Conservation (phyloP, 345 rosid genomes). For the Mercurialis annua region DNA sequence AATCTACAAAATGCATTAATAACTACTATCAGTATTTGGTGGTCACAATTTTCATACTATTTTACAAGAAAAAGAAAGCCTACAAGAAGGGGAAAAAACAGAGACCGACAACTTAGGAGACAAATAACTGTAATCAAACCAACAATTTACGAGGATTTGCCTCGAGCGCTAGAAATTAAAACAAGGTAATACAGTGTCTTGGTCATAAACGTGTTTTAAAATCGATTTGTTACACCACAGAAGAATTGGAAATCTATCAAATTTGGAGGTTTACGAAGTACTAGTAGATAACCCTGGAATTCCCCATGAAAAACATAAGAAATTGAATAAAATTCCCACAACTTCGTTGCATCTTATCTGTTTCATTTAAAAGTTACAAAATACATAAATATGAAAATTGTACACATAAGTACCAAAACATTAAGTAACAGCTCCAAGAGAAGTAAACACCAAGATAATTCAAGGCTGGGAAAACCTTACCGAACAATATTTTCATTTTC, state of each 20-base stretch:
- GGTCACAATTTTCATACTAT: background rate
- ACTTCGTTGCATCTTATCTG: background rate
- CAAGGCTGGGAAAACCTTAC: conserved; percentile 39
- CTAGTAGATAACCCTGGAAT: background rate
- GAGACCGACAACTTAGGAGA: background rate
- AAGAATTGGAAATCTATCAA: background rate
- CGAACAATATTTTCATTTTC: conserved; percentile 54
- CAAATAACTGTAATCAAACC: background rate
- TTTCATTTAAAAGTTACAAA: background rate
- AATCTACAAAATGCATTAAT: conserved; percentile 39
- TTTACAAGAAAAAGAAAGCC: background rate
- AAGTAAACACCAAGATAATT: background rate
- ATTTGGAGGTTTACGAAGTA: background rate
- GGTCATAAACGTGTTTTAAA: background rate
- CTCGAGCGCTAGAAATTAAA: background rate
- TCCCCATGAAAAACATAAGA: background rate
- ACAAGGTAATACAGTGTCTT: background rate
- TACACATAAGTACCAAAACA: background rate
- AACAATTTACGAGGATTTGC: background rate
- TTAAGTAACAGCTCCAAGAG: background rate
- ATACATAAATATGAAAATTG: background rate
- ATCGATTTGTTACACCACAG: background rate
- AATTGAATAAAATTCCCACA: background rate
- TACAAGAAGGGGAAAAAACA: background rate
- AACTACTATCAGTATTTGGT: background rate